A percentile compares a stretch with the other conserved stretches of the same genome.
Evolutionary conservation across 2,329 filamentous ascomycete species (phyloP).

Genomic region (Fusarium drepaniforme): DNA sequence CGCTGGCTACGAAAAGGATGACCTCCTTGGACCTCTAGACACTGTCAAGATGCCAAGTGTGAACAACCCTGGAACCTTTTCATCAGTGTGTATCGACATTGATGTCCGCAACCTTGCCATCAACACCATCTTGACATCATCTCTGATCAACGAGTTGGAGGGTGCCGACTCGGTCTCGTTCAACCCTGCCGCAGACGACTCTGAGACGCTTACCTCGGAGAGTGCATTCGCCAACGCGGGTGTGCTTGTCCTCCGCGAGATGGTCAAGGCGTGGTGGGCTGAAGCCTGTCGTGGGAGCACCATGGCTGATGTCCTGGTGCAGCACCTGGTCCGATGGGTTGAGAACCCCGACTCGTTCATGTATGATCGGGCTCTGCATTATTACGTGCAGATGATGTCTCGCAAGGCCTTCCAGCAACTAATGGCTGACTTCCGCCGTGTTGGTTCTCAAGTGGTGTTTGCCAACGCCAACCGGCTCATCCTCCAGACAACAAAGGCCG

Average conservation of each 20-base stretch:
- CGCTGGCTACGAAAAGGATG: constrained; percentile 94
- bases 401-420: constrained; percentile 97
- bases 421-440: constrained; percentile 95
- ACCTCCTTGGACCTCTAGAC: constrained; percentile 85
- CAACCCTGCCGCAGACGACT: constrained; percentile 66
- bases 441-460: constrained; percentile 96
- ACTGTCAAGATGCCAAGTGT: constrained; percentile 91
- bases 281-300: constrained; percentile 90
- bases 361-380: constrained; percentile 93
- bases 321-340: constrained; percentile 97
- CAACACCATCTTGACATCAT: constrained; percentile 97
- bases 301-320: constrained; percentile 98
- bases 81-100: constrained; percentile 95
- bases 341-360: constrained; percentile 93
- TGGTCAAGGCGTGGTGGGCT: constrained; percentile 99
- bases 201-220: constrained; percentile 78
- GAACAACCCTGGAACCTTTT: constrained; percentile 94
- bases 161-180: constrained; percentile 89
- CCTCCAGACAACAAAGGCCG: constrained; percentile 94
- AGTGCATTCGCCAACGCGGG: constrained; percentile 94
- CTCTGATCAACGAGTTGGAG: constrained; percentile 95
- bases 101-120: constrained; percentile 95
- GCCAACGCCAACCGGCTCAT: constrained; percentile 90
- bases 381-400: constrained; percentile 99
- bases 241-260: constrained; percentile 90